Base-by-base conservation (phyloP, 23 red algal species). In the Agarophyton chilense region DNA sequence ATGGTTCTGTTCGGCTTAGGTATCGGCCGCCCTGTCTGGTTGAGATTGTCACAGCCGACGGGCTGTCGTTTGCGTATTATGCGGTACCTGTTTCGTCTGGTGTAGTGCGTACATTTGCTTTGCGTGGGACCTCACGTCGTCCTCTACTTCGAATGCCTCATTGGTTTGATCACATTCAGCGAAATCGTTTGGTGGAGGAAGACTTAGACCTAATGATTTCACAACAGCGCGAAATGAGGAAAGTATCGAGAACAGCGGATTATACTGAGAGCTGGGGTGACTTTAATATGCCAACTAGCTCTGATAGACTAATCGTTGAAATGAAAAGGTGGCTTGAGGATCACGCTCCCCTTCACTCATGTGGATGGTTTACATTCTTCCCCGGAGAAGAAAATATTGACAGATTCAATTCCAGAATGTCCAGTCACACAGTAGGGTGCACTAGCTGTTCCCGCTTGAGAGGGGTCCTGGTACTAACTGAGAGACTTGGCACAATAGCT, bases 131-230 rank as follows among this genome's bases (percentile, higher is more conserved):
- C 2, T 36, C 77, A 32, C 49, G 36, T 74, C 49, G 74, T 35
- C 71, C 70, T 0, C 31, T 81, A 6, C 49, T 73, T 32, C 52
- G 64, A 11, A 44, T 55, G 10, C 88, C 88, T 1, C 5, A 14
- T 0, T 92, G 72, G 73, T 50, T 75, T n/a, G 88, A 92, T 42
- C 88, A 92, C 43, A 22, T 92, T 33, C 75, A 75, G 52, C 77
- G 88, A 35, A 80, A 90, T 50, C 44, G 21, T 49, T 71, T 90
- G 43, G 41, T 90, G 13, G 86, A 90, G 14, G 72, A 33, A 6
- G 86, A 90, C 57, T 71, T 90, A 17, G 25, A 55, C 13, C 42
- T 92, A 13, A 49, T 92, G 55, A 41, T 50, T 4, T 17, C 88
- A 4, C 88, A 92, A 39, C 56, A 90, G 26, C 58, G 57, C 26